Conservation (phyloP, 1,139 yeast genomes). For the Kodamaea plutei region DNA sequence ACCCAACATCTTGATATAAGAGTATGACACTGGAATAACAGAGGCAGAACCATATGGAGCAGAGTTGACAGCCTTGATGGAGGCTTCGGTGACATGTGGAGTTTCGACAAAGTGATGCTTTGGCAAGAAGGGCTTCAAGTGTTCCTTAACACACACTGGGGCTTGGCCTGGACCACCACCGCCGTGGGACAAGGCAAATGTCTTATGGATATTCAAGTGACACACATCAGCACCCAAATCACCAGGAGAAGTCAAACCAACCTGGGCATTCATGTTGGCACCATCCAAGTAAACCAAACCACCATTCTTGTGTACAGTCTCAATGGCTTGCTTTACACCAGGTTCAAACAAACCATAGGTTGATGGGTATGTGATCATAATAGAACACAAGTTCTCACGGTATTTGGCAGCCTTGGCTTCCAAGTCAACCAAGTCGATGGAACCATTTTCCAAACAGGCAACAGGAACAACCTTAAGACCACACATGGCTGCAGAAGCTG, state of each 20-base stretch:
- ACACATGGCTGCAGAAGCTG: conserved; percentile 97
- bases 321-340: conserved; percentile 79
- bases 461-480: conserved; percentile 92
- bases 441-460: conserved; percentile 81
- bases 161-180: conserved; percentile 99
- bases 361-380: conserved; percentile 96
- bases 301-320: conserved; percentile 76
- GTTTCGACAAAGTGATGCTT: conserved; percentile 62
- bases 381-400: conserved; percentile 70
- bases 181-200: conserved; percentile 97
- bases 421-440: conserved; percentile 76
- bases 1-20: conserved; percentile 93
- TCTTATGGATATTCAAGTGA: conserved; percentile 92
- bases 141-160: conserved; percentile 89
- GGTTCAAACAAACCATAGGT: conserved; percentile 97
- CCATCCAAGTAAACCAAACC: conserved; percentile 98
- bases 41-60: conserved; percentile 97
- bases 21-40: conserved; percentile 87
- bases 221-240: conserved; percentile 99
- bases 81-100: conserved; percentile 49
- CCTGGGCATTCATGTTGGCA: conserved; percentile 99
- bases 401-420: conserved; percentile 69
- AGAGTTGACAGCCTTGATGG: conserved; percentile 78
- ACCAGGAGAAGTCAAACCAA: conserved; percentile 95
- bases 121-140: conserved; percentile 81